Conservation (phyloP, 148 eudicot species). For the Cornus suecica region DNA sequence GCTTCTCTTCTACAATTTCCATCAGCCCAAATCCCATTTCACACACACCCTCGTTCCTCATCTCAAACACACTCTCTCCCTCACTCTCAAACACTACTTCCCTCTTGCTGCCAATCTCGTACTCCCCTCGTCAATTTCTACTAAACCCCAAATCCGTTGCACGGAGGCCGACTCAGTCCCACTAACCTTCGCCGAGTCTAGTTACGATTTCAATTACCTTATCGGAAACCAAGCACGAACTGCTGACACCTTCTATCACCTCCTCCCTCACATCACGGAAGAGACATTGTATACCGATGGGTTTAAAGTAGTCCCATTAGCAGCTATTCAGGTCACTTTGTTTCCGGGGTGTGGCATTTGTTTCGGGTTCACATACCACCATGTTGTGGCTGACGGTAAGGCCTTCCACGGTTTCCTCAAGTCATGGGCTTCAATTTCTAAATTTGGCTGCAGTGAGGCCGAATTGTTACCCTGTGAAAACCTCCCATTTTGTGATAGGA, state of each 20-base stretch:
- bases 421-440: conserved; percentile 21
- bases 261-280: conserved; percentile 19
- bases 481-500: conserved; percentile 21
- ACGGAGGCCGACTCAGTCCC: conserved; percentile 23
- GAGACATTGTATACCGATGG: too few species aligned
- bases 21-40: not conserved
- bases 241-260: conserved; percentile 15
- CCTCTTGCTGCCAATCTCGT: conserved; percentile 10
- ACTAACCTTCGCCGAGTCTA: conserved; percentile 20
- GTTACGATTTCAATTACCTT: conserved; percentile 14
- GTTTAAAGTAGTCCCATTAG: not conserved
- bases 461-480: too few species aligned
- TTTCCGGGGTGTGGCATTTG: conserved; percentile 22
- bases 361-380: conserved; percentile 10
- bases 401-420: too few species aligned
- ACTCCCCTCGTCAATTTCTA: not conserved
- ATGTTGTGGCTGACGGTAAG: too few species aligned
- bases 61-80: conserved; percentile 24
- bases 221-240: conserved; percentile 15
- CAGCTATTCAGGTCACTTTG: conserved; percentile 17
- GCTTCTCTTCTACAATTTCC: too few species aligned
- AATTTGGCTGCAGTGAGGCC: conserved; percentile 5
- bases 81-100: conserved; percentile 26
- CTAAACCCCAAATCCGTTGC: conserved; percentile 14
- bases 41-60: conserved; percentile 19